These are phyloP conservation scores for Talaromyces pinophilus DNA, from an alignment of 2,329 filamentous ascomycete genomes.

Conservation along the genomic window DNA sequence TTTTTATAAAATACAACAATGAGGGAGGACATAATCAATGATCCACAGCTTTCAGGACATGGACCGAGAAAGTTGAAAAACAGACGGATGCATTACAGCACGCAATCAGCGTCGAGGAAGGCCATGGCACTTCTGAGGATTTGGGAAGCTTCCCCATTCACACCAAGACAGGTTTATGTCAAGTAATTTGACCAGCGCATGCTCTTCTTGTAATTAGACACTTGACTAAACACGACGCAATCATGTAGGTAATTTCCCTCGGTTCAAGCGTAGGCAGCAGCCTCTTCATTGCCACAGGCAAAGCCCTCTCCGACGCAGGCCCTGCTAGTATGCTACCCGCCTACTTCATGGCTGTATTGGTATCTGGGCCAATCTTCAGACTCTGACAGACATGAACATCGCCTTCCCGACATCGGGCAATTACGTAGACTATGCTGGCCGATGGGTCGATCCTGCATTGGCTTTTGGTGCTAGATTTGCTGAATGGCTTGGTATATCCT, in stretches of 20 bases:
- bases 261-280: not conserved
- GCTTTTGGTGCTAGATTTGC: not conserved
- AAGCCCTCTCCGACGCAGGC: not conserved
- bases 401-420: conserved; percentile 5
- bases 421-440: conserved; percentile 6
- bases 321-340: not conserved
- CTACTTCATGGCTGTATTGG: not conserved
- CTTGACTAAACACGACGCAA: not conserved
- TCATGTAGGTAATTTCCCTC: not conserved
- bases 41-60: not conserved
- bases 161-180: not conserved
- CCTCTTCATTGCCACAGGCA: not conserved
- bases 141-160: not conserved
- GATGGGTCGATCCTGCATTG: conserved; percentile 17
- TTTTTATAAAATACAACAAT: not conserved
- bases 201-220: too few species aligned
- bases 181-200: not conserved
- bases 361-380: conserved; percentile 7
- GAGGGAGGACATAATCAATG: not conserved
- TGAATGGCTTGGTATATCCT: conserved; percentile 23
- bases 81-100: not conserved
- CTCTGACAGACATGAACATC: not conserved
- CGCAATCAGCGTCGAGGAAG: not conserved
- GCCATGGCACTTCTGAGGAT: not conserved
- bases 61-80: not conserved